These are phyloP conservation scores for Russula griseocarnosa DNA, from an alignment of 768 basidiomycete species.

Conservation along the genomic window DNA sequence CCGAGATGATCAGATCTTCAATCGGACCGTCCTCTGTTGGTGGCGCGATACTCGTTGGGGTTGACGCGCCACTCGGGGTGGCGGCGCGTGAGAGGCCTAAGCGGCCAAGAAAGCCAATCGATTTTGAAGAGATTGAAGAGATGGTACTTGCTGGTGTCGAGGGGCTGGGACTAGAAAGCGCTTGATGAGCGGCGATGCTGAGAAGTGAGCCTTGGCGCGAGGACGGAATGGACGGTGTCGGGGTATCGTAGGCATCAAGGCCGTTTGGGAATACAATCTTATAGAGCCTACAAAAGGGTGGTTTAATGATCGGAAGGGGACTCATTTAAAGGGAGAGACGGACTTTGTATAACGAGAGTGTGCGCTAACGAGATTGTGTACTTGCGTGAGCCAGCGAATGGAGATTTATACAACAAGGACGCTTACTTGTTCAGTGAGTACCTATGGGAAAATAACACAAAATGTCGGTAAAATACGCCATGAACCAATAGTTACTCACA, in stretches of 20 bases:
- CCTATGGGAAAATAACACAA: slow-evolving; percentile 30
- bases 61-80: slow-evolving; percentile 25
- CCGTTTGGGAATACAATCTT: slow-evolving; percentile 64
- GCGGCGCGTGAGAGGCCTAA: slow-evolving; percentile 31
- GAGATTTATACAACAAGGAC: background rate
- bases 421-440: slow-evolving; percentile 54
- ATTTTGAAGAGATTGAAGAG: slow-evolving; percentile 15
- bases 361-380: slow-evolving; percentile 40
- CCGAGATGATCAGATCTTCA: slow-evolving; percentile 70
- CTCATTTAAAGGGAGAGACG: slow-evolving; percentile 16
- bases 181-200: slow-evolving; percentile 12
- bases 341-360: slow-evolving; percentile 75
- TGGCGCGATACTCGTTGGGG: slow-evolving; percentile 6
- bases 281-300: slow-evolving; percentile 45
- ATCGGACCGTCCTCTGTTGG: slow-evolving; percentile 47
- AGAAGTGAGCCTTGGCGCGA: slow-evolving; percentile 38
- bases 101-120: slow-evolving; percentile 32
- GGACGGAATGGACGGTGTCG: slow-evolving; percentile 36
- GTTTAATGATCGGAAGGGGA: background rate
- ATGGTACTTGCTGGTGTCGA: slow-evolving; percentile 25
- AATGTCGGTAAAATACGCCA: slow-evolving; percentile 9
- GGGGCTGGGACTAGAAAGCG: slow-evolving; percentile 27
- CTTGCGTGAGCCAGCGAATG: background rate
- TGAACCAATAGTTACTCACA: slow-evolving; percentile 42
- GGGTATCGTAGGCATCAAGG: slow-evolving; percentile 44